phyloP scores from a whole-genome alignment of 2,329 filamentous ascomycete species.

The Ophiocordyceps robertsii region DNA sequence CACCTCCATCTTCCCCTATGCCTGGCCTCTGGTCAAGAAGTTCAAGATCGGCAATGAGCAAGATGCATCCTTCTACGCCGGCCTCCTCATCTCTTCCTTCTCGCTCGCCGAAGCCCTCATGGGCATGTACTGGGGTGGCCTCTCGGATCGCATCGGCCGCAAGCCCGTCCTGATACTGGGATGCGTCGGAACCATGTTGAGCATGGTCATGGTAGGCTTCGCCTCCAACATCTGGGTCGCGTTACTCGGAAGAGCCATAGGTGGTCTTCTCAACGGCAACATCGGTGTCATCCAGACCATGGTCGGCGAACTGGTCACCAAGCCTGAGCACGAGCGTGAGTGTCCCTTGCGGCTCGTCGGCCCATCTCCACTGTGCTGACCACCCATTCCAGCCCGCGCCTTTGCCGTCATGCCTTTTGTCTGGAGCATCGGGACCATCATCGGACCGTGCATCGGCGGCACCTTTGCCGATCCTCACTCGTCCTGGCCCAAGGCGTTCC shows the following conservation, averaged over 20 bases:
- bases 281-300: slow-evolving; percentile 86
- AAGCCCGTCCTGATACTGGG: slow-evolving; percentile 77
- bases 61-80: slow-evolving; percentile 79
- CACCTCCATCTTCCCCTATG: slow-evolving; percentile 88
- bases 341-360: slow-evolving; percentile 8
- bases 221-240: slow-evolving; percentile 76
- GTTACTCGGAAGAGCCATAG: slow-evolving; percentile 59
- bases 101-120: slow-evolving; percentile 71
- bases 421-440: slow-evolving; percentile 81
- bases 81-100: slow-evolving; percentile 76
- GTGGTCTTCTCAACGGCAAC: slow-evolving; percentile 80
- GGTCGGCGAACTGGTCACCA: slow-evolving; percentile 77
- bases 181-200: slow-evolving; percentile 69
- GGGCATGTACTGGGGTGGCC: slow-evolving; percentile 75
- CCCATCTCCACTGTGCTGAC: slow-evolving; percentile 4
- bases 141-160: slow-evolving; percentile 71
- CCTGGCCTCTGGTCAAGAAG: slow-evolving; percentile 68
- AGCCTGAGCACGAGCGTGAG: slow-evolving; percentile 75
- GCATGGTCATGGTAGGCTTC: slow-evolving; percentile 72
- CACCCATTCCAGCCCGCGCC: slow-evolving; percentile 47
- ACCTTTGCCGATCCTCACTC: slow-evolving; percentile 67
- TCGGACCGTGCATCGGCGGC: slow-evolving; percentile 80
- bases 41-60: slow-evolving; percentile 58
- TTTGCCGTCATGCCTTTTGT: slow-evolving; percentile 92
- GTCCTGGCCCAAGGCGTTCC: slow-evolving; percentile 60